These are phyloP conservation scores for Colletotrichum liaoningense DNA, from an alignment of 2,329 filamentous ascomycete genomes.

Conservation along the genomic window DNA sequence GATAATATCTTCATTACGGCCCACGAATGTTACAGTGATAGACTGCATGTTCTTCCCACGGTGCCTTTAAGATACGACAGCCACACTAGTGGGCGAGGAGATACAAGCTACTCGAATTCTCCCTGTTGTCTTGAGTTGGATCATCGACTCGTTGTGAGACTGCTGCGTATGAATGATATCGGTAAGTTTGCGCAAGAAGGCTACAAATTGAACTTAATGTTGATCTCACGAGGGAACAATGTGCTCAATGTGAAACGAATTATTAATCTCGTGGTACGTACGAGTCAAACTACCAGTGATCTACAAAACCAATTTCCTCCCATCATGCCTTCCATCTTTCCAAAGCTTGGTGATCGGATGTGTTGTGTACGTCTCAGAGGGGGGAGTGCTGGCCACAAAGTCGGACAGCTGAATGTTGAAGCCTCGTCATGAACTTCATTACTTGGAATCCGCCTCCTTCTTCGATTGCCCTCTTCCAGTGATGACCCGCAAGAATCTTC, in stretches of 20 bases:
- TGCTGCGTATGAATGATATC: accelerated
- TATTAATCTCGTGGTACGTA: slow-evolving; percentile 24
- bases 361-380: slow-evolving; percentile 1
- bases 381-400: neutral
- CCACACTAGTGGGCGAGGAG: no score
- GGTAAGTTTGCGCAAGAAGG: no score
- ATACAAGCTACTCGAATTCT: no score
- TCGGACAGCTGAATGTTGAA: neutral
- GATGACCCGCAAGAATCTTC: neutral
- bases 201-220: accelerated
- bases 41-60: no score
- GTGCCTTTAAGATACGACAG: no score
- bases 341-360: slow-evolving; percentile 19
- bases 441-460: neutral
- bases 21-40: no score
- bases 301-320: slow-evolving; percentile 31
- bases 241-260: neutral
- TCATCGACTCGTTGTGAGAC: accelerated
- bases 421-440: neutral
- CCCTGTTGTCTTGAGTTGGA: neutral
- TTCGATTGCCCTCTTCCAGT: neutral
- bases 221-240: neutral
- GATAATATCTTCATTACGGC: no score
- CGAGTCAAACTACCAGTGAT: slow-evolving; percentile 18
- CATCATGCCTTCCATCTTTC: slow-evolving; percentile 22